phyloP scores from a whole-genome alignment of 768 basidiomycete genomes.

The Panellus pusillus region DNA sequence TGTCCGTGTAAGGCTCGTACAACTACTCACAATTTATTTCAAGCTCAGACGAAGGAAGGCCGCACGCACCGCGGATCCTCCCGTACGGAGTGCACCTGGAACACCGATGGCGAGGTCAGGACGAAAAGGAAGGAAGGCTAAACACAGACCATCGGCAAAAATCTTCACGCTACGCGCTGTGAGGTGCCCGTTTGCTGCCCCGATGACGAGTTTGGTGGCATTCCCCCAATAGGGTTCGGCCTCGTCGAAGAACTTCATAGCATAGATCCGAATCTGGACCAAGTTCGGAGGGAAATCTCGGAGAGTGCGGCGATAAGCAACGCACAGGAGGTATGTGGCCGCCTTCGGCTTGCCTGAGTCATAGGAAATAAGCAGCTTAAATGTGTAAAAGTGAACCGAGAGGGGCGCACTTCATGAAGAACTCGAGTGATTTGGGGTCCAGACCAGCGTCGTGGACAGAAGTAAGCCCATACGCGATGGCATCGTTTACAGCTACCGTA shows the following conservation, averaged over 20 bases:
- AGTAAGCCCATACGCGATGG: slow-evolving; percentile 75
- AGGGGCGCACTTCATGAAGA: slow-evolving; percentile 61
- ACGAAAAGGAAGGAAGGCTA: background rate
- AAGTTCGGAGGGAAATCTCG: background rate
- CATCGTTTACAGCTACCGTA: slow-evolving; percentile 60
- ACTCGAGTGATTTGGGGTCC: slow-evolving; percentile 49
- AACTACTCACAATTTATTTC: slow-evolving; percentile 34
- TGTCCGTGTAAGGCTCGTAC: slow-evolving; percentile 59
- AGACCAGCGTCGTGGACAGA: slow-evolving; percentile 83
- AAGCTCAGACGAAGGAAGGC: background rate
- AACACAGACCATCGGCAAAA: slow-evolving; percentile 64
- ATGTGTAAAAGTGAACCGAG: background rate
- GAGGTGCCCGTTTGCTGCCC: slow-evolving; percentile 58
- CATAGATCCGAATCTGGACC: slow-evolving; percentile 60
- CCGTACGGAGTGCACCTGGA: slow-evolving; percentile 7
- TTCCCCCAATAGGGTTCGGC: slow-evolving; percentile 67
- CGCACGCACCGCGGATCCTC: slow-evolving; percentile 4
- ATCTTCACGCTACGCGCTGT: slow-evolving; percentile 72
- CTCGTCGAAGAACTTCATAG: slow-evolving; percentile 58
- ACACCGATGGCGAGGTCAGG: background rate
- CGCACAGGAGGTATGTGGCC: slow-evolving; percentile 63
- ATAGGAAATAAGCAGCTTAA: background rate
- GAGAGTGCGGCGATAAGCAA: slow-evolving; percentile 10
- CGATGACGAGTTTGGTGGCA: slow-evolving; percentile 51
- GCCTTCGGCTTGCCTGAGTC: slow-evolving; percentile 61